phyloP scores from a whole-genome alignment of 331 rosid genomes.

The Rosa hybrid region DNA sequence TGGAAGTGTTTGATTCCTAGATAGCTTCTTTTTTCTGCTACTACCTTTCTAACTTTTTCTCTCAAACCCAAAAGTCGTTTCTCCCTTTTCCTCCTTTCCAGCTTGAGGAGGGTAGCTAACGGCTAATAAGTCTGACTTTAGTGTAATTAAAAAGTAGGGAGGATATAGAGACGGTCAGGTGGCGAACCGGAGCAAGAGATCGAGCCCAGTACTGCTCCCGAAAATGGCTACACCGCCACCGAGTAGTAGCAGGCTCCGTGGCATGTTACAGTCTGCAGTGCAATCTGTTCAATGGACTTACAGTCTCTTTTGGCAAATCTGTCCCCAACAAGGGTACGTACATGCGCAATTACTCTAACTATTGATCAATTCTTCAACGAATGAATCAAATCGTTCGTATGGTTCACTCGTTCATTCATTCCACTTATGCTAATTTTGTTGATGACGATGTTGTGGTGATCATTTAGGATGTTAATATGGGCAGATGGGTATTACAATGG shows the following conservation, averaged over 20 bases:
- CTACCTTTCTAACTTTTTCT: background rate
- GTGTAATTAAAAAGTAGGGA: background rate
- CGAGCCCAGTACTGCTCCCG: background rate
- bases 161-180: slow-evolving; percentile 18
- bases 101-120: background rate
- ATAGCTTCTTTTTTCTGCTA: background rate
- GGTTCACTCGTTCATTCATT: background rate
- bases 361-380: background rate
- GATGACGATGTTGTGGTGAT: background rate
- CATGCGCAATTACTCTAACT: background rate
- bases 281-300: slow-evolving; percentile 98
- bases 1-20: slow-evolving; percentile 12
- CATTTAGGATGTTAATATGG: slow-evolving; percentile 73
- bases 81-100: slow-evolving; percentile 9
- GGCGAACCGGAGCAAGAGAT: background rate
- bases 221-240: slow-evolving; percentile 57
- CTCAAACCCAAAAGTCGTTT: slow-evolving; percentile 19
- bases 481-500: slow-evolving; percentile 95
- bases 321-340: slow-evolving; percentile 75
- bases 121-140: background rate
- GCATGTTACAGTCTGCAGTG: slow-evolving; percentile 80
- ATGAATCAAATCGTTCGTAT: background rate
- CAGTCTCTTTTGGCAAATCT: slow-evolving; percentile 86
- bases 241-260: slow-evolving; percentile 55
- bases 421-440: slow-evolving; percentile 5